Evolutionary conservation across 225 moss, liverwort and hornwort species (phyloP), one percentile per base, ranked within the genome.

Genomic region (Anthoceros angustus): DNA sequence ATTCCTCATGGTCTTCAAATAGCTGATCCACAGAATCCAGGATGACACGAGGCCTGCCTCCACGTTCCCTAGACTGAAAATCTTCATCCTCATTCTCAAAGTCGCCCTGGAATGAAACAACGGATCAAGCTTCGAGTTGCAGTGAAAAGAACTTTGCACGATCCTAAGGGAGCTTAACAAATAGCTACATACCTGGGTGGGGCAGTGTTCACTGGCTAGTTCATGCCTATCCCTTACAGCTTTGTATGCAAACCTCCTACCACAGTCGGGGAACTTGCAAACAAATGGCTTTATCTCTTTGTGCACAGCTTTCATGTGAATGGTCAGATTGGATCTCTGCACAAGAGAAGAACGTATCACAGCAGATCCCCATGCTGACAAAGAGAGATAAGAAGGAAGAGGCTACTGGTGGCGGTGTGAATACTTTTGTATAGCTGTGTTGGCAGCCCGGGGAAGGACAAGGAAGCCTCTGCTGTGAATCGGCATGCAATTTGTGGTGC

Each of bases 151-250:
- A 0, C 10, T n/a, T 48, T 64, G 50, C 6, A 0, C 16, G 6
- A 7, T 4, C 18, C 32, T 66, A 40, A 15, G n/a, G 14, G n/a
- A n/a, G 16, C 41, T 21, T 20, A 43, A 15, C 11, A 11, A 21
- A 8, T 43, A 15, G 5, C 12, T 3, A 26, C 45, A 43, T 14
- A 15, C 39, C 40, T 18, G 61, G 6, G 67, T 71, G n/a, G n/a
- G 61, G 24, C 42, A 61, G 67, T 86, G 91, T 0, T 14, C 4
- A 40, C 66, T 69, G 2, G 77, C 67, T 12, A 71, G 32, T 66
- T 86, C 88, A 70, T 92, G 88, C 46, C 84, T 83, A 8, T 92
- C n/a, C 73, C 79, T 73, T n/a, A 76, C 76, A 67, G 60, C 70
- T 65, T 80, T 84, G 73, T 87, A 84, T 8, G 88, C 78, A 77